Evolutionary conservation across 2,329 filamentous ascomycete species (phyloP), one percentile per base, ranked within the genome.

Genomic region (Cryphonectria parasitica): DNA sequence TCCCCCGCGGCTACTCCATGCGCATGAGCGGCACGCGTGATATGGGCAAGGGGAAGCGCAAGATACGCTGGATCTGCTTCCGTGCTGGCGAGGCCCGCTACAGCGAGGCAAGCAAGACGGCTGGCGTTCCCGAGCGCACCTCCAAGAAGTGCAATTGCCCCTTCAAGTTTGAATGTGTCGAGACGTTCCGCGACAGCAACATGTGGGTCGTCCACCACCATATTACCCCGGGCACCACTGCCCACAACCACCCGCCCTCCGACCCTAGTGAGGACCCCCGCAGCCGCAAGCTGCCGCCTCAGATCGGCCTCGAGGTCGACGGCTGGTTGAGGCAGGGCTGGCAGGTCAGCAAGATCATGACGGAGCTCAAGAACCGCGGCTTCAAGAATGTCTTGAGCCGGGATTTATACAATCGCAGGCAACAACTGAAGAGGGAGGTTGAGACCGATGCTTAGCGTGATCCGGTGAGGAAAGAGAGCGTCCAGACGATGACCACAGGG

Each of bases 61-160:
- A 80, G 72, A 79, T 80, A 67, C 79, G 79, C 54, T 80, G 79
- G 78, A 78, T 80, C 64, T 80, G 79, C 71, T 80, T 80, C 73
- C 78, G 79, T 34, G 79, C 79, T 66, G 79, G 79, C 41, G 77
- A 79, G 70, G 78, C 79, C 11, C 78, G 79, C n/a, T 77, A 79
- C 64, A 75, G 75, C 67, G 72, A 71, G 36, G 73, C 74, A 36
- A 76, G 75, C 70, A 76, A 74, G 73, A 73, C 76, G 41, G 74
- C 77, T 43, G 76, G 78, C 25, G 78, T 78, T n/a, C 78, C 78
- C 11, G 79, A 80, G 74, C 77, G 79, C 63, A 67, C 77, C 11
- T 77, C 75, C 54, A 80, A 80, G 71, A 80, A 80, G 74, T 80
- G 79, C 75, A 79, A 79, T 66, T 80, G 79, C 61, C 74, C 77